These are phyloP conservation scores for Talaromyces sp. DNA, from an alignment of 2,329 filamentous ascomycete species.

Conservation along the genomic window DNA sequence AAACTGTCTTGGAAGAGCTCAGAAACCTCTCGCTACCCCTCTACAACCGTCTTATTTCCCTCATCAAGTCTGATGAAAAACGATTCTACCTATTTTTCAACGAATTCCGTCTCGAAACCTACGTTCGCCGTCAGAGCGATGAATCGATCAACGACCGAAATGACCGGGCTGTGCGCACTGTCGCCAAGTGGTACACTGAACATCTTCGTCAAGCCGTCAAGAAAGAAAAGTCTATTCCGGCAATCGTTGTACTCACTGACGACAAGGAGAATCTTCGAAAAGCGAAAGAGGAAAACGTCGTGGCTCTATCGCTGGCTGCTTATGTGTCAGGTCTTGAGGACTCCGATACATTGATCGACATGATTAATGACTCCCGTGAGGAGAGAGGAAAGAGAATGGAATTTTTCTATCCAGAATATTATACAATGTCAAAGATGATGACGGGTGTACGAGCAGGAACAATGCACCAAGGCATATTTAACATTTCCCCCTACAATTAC, in stretches of 20 bases:
- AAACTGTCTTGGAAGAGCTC: conserved; percentile 93
- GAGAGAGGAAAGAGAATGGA: conserved; percentile 62
- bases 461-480: conserved; percentile 91
- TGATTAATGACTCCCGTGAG: conserved; percentile 78
- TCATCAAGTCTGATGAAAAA: conserved; percentile 95
- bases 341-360: conserved; percentile 78
- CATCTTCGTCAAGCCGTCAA: conserved; percentile 64
- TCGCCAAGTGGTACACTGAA: conserved; percentile 83
- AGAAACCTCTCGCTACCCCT: conserved; percentile 89
- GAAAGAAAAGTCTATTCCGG: conserved; percentile 56
- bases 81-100: conserved; percentile 99
- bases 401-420: conserved; percentile 84
- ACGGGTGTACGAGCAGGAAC: conserved; percentile 85
- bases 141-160: conserved; percentile 97
- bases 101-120: conserved; percentile 90
- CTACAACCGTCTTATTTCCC: conserved; percentile 83
- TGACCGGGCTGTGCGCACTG: conserved; percentile 80
- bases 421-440: conserved; percentile 84
- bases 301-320: conserved; percentile 62
- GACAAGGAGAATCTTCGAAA: conserved; percentile 83
- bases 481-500: conserved; percentile 96
- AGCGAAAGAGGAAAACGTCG: conserved; percentile 66
- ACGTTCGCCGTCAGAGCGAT: conserved; percentile 65
- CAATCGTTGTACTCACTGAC: conserved; percentile 89
- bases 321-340: conserved; percentile 84